Percentiles rank a stretch among this genome's conserved stretches.
Evolutionary conservation across 2,329 filamentous ascomycete genomes (phyloP).

Genomic region (Neocatenulostroma microsporum): DNA sequence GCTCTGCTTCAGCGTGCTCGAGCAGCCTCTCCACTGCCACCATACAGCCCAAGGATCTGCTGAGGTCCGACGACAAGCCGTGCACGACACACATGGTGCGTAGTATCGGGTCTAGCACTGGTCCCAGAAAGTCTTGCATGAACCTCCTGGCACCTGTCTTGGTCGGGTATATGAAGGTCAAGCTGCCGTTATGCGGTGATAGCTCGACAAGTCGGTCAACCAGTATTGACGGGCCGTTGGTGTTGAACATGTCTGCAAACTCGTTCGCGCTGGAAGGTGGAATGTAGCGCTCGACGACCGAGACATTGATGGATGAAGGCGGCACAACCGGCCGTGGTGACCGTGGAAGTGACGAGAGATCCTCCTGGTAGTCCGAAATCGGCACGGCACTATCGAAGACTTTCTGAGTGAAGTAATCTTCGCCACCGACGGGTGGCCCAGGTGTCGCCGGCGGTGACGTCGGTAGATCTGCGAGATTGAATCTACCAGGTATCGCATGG

Average conservation of each 20-base stretch:
- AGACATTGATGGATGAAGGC: constrained; percentile 52
- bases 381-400: constrained; percentile 56
- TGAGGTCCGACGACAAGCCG: constrained; percentile 50
- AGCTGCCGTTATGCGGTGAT: constrained; percentile 48
- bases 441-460: constrained; percentile 57
- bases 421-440: constrained; percentile 41
- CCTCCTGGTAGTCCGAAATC: constrained; percentile 51
- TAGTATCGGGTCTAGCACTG: constrained; percentile 54
- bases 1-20: constrained; percentile 40
- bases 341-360: constrained; percentile 42
- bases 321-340: constrained; percentile 52
- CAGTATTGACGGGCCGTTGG: constrained; percentile 49
- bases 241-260: constrained; percentile 51
- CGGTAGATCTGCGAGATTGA: constrained; percentile 54
- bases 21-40: constrained; percentile 47
- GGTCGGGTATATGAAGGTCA: constrained; percentile 58
- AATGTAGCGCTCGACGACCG: constrained; percentile 58
- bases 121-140: constrained; percentile 51
- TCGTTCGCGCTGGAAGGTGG: constrained; percentile 53
- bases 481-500: constrained; percentile 55
- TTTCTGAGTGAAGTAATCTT: constrained; percentile 56
- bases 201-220: constrained; percentile 55
- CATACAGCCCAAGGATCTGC: constrained; percentile 48
- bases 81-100: constrained; percentile 53
- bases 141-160: constrained; percentile 50